Evolutionary conservation across 1,284 basidiomycete genomes (phyloP), one percentile per base, ranked within the genome.

Genomic region (Ustilago tritici): DNA sequence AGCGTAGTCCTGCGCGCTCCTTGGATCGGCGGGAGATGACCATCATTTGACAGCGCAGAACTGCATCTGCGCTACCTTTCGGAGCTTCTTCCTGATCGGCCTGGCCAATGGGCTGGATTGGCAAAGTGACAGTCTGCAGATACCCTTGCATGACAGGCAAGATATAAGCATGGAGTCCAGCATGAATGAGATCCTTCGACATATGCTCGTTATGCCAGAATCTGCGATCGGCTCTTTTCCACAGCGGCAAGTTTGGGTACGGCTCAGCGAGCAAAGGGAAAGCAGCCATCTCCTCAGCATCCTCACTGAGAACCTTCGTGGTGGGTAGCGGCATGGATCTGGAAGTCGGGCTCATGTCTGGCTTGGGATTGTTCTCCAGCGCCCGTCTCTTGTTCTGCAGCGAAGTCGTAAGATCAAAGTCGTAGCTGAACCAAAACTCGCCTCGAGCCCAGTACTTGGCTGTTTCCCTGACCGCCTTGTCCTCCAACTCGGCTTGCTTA

Each of bases 1-100:
- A 99, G 31, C 96, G 91, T 32, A 97, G 98, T 1, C 96, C 96
- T 19, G 97, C 96, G 70, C 95, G 90, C 87, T 95, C 96, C 91
- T 93, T 96, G 28, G 95, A 93, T 7, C 98, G 89, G 35, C 96
- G 34, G 90, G 91, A 53, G 91, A 92, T 17, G 91, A 93, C 40
- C 91, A 95, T 93, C 64, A 95, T 90, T 81, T 76, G 73, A 31
- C 73, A 76, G 19, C 69, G 64, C 14, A 65, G 23, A 7, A 56
- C 53, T 38, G 64, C 52, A 5, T 64, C 61, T 17, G 49, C 14
- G 43, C 3, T n/a, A 10, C 53, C 60, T 7, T 17, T 31, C 23
- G 31, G 10, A 11, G 52, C 11, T 19, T 2, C 1, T 14, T 31
- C 10, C 40, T 40, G 7, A 41, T 52, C 11, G 14, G 17, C 17